phyloP scores from a whole-genome alignment of 495 filamentous ascomycete genomes.

The Penicillium coffeae region DNA sequence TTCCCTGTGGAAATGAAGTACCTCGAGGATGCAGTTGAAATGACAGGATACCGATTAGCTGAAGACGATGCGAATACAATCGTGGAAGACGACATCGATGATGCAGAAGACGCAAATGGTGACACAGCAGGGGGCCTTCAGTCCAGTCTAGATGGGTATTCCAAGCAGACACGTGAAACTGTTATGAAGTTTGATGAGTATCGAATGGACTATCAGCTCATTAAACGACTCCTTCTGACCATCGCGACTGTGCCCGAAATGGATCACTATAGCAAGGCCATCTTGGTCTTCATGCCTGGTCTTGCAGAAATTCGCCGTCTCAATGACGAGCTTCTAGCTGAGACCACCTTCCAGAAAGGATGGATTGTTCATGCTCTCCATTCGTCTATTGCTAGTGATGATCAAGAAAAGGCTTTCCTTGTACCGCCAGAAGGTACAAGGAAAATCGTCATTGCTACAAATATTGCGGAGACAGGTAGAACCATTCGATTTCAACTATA shows the following conservation, averaged over 20 bases:
- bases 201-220: constrained; percentile 77
- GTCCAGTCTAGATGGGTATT: constrained; percentile 63
- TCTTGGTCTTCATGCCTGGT: constrained; percentile 90
- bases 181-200: constrained; percentile 79
- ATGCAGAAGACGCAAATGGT: constrained; percentile 40
- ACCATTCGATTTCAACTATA: neutral
- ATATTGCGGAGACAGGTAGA: constrained; percentile 90
- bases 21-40: constrained; percentile 84
- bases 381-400: constrained; percentile 92
- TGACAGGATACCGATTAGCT: constrained; percentile 66
- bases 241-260: constrained; percentile 66
- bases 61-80: constrained; percentile 40
- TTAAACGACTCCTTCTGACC: constrained; percentile 66
- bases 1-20: constrained; percentile 87
- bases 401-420: constrained; percentile 87
- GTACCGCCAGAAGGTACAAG: constrained; percentile 74
- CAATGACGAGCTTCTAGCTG: constrained; percentile 73
- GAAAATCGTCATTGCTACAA: constrained; percentile 93
- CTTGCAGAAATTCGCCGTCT: constrained; percentile 87
- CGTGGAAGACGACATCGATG: constrained; percentile 46
- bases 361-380: constrained; percentile 88
- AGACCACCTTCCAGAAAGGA: constrained; percentile 60
- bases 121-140: constrained; percentile 36
- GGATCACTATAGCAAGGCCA: constrained; percentile 74
- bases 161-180: constrained; percentile 65